Conservation (phyloP, 164 flowering plant species). For the Nelumbo lutea region DNA sequence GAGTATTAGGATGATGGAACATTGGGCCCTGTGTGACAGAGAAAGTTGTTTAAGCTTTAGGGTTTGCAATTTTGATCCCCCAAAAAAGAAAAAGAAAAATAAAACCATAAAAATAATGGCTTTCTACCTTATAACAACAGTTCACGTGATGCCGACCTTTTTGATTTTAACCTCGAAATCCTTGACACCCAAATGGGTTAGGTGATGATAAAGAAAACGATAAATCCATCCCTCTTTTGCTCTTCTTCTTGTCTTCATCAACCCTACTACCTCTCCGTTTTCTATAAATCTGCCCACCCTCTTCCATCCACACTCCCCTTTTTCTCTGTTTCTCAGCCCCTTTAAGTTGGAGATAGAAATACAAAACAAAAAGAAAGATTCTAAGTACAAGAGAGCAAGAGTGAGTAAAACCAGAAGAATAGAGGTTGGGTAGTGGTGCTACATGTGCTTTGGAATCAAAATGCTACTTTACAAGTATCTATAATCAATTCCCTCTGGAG, state of each 20-base stretch:
- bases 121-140: too few species aligned
- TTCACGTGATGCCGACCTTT: too few species aligned
- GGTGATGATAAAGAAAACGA: too few species aligned
- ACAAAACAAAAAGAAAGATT: conserved; percentile 22
- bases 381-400: conserved; percentile 17
- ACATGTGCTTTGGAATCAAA: conserved; percentile 57
- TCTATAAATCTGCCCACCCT: conserved; percentile 30
- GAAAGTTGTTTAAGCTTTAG: too few species aligned
- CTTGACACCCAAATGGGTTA: too few species aligned
- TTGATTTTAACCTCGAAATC: too few species aligned
- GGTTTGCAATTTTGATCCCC: too few species aligned
- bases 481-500: conserved; percentile 29
- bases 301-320: conserved; percentile 17
- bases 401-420: not conserved
- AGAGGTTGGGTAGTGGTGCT: conserved; percentile 25
- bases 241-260: not conserved
- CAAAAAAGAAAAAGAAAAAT: too few species aligned
- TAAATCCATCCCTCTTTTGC: not conserved
- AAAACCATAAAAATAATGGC: too few species aligned
- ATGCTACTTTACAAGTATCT: conserved; percentile 18
- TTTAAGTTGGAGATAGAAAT: conserved; percentile 8
- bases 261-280: not conserved
- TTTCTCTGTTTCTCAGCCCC: conserved; percentile 12
- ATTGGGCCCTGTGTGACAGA: too few species aligned
- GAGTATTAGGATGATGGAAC: too few species aligned